Percentiles rank a stretch among this genome's conserved stretches.
phyloP scores from a whole-genome alignment of 2,329 filamentous ascomycete genomes.

The Fusarium paranaense region DNA sequence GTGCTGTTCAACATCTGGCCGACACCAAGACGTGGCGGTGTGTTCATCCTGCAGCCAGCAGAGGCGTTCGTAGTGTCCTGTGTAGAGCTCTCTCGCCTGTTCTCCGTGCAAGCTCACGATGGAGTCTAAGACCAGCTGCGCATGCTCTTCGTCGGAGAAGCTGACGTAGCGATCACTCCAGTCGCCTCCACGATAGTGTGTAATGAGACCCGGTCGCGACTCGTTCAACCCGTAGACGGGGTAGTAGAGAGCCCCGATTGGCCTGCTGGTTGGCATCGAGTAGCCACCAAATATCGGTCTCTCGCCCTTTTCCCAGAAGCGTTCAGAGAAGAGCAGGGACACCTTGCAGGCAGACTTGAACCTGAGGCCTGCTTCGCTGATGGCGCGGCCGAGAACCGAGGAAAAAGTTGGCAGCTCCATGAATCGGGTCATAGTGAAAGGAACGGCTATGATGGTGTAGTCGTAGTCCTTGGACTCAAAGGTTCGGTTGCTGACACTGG shows the following conservation, averaged over 20 bases:
- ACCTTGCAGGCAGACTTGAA: conserved; percentile 56
- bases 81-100: background rate
- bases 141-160: conserved; percentile 49
- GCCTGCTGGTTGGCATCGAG: conserved; percentile 66
- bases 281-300: conserved; percentile 74
- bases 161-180: conserved; percentile 7
- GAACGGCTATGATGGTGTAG: conserved; percentile 74
- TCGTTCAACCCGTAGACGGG: conserved; percentile 75
- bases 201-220: conserved; percentile 71
- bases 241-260: conserved; percentile 73
- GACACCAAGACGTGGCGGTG: conserved; percentile 63
- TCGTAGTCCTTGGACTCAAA: conserved; percentile 62
- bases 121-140: conserved; percentile 6
- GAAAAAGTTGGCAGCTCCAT: conserved; percentile 64
- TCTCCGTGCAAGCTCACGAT: conserved; percentile 19
- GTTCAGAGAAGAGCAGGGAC: conserved; percentile 64
- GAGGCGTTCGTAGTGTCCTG: conserved; percentile 11
- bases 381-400: conserved; percentile 6
- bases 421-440: conserved; percentile 72
- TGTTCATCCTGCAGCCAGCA: conserved; percentile 24
- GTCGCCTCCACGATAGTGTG: conserved; percentile 64
- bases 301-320: conserved; percentile 66
- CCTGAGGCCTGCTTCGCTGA: conserved; percentile 14
- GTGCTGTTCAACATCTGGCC: conserved; percentile 72
- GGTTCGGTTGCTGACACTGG: conserved; percentile 58